Percentiles rank a stretch among this genome's conserved stretches.
phyloP scores from a whole-genome alignment of 1,284 basidiomycete species.

The Stygiomarasmius scandens region DNA sequence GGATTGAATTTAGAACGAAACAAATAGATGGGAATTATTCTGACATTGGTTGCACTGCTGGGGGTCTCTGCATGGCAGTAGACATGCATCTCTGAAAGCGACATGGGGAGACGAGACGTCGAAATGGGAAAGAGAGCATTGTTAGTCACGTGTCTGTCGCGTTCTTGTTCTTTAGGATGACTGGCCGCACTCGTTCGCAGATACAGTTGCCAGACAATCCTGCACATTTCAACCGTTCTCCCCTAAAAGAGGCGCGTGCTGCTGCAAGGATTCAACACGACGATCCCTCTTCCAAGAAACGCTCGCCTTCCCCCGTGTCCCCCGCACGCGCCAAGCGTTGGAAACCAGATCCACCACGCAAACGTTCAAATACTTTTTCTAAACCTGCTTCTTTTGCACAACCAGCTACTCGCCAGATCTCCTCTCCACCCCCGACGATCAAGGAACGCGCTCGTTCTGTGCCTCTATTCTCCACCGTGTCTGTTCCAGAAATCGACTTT shows the following conservation, averaged over 20 bases:
- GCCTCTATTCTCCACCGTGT: slow-evolving; percentile 37
- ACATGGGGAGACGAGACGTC: neutral
- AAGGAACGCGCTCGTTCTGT: slow-evolving; percentile 44
- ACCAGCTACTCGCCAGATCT: slow-evolving; percentile 22
- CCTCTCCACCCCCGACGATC: slow-evolving; percentile 25
- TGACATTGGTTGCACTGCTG: slow-evolving; percentile 12
- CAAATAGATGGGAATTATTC: neutral
- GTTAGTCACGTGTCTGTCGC: neutral
- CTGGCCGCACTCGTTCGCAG: slow-evolving; percentile 52
- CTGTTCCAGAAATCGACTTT: slow-evolving; percentile 42
- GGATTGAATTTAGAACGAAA: slow-evolving; percentile 17
- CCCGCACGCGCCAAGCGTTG: slow-evolving; percentile 37
- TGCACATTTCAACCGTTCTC: slow-evolving; percentile 46
- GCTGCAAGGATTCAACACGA: slow-evolving; percentile 2
- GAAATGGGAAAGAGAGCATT: neutral
- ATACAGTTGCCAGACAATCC: slow-evolving; percentile 46
- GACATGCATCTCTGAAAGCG: slow-evolving; percentile 5
- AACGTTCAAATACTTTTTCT: slow-evolving; percentile 24
- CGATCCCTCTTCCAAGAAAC: slow-evolving; percentile 32
- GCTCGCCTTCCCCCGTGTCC: slow-evolving; percentile 41
- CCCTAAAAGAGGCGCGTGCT: slow-evolving; percentile 51
- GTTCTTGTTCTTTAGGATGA: too few species aligned
- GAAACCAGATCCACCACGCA: slow-evolving; percentile 33
- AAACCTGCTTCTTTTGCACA: slow-evolving; percentile 26
- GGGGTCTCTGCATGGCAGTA: neutral